A percentile compares a stretch with the other conserved stretches of the same genome.
Conservation (phyloP, 257 asterid genomes). For the Capsicum baccatum region DNA sequence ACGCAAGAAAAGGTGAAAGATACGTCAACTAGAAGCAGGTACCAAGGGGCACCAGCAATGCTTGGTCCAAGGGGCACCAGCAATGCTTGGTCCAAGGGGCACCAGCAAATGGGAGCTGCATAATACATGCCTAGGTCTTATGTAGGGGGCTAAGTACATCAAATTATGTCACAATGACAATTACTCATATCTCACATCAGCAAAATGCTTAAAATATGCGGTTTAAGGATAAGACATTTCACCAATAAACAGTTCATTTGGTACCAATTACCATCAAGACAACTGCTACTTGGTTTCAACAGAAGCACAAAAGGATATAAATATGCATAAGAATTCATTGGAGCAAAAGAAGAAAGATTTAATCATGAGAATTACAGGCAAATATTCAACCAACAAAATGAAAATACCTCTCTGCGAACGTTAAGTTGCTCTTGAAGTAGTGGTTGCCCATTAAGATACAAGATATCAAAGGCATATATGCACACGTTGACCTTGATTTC, state of each 20-base stretch:
- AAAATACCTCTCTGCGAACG: constrained; percentile 83
- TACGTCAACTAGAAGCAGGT: background rate
- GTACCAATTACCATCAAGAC: constrained; percentile 17
- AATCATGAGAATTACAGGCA: constrained; percentile 18
- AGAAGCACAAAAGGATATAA: constrained; percentile 15
- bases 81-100: constrained; percentile 6
- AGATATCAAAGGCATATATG: constrained; percentile 91
- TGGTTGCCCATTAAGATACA: constrained; percentile 79
- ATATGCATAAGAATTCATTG: constrained; percentile 20
- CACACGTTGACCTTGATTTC: constrained; percentile 89
- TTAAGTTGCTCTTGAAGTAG: constrained; percentile 87
- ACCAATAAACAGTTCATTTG: background rate
- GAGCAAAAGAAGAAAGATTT: constrained; percentile 28
- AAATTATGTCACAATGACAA: background rate
- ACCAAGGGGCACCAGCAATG: no score
- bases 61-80: background rate
- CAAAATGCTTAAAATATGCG: background rate
- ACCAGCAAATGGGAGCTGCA: background rate
- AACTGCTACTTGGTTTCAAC: background rate
- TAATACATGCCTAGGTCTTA: background rate
- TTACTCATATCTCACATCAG: background rate
- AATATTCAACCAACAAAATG: constrained; percentile 23
- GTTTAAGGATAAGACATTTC: background rate
- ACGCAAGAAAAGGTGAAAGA: constrained; percentile 12
- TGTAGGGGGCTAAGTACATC: background rate